Evolutionary conservation across 805 yeast species (phyloP), one percentile per base, ranked within the genome.

Genomic region (Grigorovia jiainica): DNA sequence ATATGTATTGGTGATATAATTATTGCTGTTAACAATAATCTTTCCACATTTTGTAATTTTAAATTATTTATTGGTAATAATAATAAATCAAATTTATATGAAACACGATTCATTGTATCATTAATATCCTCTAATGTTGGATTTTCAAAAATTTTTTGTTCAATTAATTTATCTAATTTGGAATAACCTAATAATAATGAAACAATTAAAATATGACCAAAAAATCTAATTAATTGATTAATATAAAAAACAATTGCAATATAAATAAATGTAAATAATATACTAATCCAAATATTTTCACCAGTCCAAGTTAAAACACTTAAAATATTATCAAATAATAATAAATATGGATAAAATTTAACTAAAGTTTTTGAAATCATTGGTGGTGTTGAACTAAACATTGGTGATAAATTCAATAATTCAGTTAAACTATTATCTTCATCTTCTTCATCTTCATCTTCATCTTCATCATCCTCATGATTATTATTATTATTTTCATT

Each of bases 251-350:
- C 83, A 4, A 73, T 54, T 3, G 81, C 65, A 2, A 77, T 65
- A 59, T 75, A 79, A 11, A 68, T 51, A 16, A 51, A 39, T 11
- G 53, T 51, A 4, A 76, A 72, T 21, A 87, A 69, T 16, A 83
- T 66, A 52, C 87, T 78, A 43, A 80, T 64, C 86, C 90, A 87
- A 27, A 74, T 69, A 60, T 87, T 94, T 30, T 82, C 87, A 47
- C 80, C 79, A 2, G 97, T 85, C 98, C 98, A 90, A 0, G 97
- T 89, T 32, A 85, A 61, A 33, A 89, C 70, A 34, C 85, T 79
- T 42, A 87, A 67, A 3, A 75, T 45, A 49, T 78, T 76, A 60
- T 89, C 86, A n/a, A 79, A 76, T 1, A 83, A 72, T 29, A 84
- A 70, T 32, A 90, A 67, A 57, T 86, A 86, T 2, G 97, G 97